phyloP scores from a whole-genome alignment of 768 basidiomycete species.

The Kwoniella mangroviensis region DNA sequence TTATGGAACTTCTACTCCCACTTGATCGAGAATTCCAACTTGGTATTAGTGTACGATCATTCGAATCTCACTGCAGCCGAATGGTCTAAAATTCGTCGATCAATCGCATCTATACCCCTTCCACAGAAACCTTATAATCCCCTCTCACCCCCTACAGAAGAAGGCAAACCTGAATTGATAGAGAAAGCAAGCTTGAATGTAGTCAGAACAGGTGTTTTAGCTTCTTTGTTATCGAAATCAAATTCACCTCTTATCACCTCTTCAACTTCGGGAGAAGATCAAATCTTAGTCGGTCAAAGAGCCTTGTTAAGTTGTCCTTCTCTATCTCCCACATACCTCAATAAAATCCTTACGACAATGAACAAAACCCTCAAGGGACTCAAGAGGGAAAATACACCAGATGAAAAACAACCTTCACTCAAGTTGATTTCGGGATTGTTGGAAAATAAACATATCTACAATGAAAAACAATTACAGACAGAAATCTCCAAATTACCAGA shows the following conservation, averaged over 20 bases:
- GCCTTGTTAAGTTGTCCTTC: slow-evolving; percentile 50
- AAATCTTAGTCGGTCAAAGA: slow-evolving; percentile 40
- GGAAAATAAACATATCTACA: slow-evolving; percentile 68
- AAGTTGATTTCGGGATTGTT: slow-evolving; percentile 77
- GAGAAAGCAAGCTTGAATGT: slow-evolving; percentile 63
- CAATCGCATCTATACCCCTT: slow-evolving; percentile 65
- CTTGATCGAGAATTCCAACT: slow-evolving; percentile 67
- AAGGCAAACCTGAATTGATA: background rate
- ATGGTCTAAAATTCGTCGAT: slow-evolving; percentile 70
- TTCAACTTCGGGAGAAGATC: background rate
- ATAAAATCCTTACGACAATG: slow-evolving; percentile 38
- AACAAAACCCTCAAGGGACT: slow-evolving; percentile 33
- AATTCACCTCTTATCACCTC: slow-evolving; percentile 39
- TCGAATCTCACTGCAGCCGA: slow-evolving; percentile 71
- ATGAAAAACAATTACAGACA: slow-evolving; percentile 64
- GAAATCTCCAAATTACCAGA: slow-evolving; percentile 73
- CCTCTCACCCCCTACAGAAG: background rate
- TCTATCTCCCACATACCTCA: slow-evolving; percentile 51
- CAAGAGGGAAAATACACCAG: slow-evolving; percentile 29
- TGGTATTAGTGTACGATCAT: slow-evolving; percentile 79
- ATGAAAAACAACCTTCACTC: slow-evolving; percentile 57
- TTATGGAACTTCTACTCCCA: slow-evolving; percentile 79
- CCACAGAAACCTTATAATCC: slow-evolving; percentile 14
- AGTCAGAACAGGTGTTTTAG: slow-evolving; percentile 78
- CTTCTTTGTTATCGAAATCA: slow-evolving; percentile 67